These are phyloP conservation scores for Populus tremula DNA, from an alignment of 345 rosid genomes.

Conservation along the genomic window DNA sequence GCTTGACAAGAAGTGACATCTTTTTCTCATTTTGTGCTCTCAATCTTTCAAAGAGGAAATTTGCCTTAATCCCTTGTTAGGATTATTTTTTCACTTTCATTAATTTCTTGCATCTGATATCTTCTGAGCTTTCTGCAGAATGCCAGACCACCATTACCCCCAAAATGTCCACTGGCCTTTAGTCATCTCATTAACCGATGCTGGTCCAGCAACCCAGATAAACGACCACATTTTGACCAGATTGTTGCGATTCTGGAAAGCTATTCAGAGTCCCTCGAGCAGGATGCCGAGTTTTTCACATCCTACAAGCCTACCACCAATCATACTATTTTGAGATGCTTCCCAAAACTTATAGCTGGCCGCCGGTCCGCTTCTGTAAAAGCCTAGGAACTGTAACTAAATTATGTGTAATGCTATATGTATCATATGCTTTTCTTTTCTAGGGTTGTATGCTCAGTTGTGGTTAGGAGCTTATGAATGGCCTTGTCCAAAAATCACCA, in stretches of 20 bases:
- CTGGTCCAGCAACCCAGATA: conserved; percentile 62
- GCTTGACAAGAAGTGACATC: not conserved
- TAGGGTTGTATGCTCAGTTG: conserved; percentile 3
- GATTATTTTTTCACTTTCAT: too few relatives aligned
- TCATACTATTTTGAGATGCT: conserved; percentile 31
- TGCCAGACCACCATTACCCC: conserved; percentile 67
- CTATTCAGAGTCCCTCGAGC: conserved; percentile 47
- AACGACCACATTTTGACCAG: conserved; percentile 59
- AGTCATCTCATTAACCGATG: conserved; percentile 53
- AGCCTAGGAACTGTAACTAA: conserved; percentile 9
- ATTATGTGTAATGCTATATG: conserved; percentile 21
- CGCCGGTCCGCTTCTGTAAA: conserved; percentile 21
- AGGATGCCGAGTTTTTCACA: conserved; percentile 51
- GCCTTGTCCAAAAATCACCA: not conserved
- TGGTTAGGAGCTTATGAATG: not conserved
- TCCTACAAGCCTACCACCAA: conserved; percentile 33
- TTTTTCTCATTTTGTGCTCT: not conserved
- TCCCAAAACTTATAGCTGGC: conserved; percentile 34
- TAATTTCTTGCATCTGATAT: not conserved
- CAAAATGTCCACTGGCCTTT: conserved; percentile 51
- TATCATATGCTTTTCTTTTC: conserved; percentile 10
- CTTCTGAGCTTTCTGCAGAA: conserved; percentile 41
- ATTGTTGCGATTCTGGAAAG: conserved; percentile 53
- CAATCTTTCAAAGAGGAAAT: not conserved
- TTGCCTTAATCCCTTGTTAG: too few relatives aligned